These are phyloP conservation scores for Candida succiphila DNA, from an alignment of 805 yeast species.

Conservation along the genomic window DNA sequence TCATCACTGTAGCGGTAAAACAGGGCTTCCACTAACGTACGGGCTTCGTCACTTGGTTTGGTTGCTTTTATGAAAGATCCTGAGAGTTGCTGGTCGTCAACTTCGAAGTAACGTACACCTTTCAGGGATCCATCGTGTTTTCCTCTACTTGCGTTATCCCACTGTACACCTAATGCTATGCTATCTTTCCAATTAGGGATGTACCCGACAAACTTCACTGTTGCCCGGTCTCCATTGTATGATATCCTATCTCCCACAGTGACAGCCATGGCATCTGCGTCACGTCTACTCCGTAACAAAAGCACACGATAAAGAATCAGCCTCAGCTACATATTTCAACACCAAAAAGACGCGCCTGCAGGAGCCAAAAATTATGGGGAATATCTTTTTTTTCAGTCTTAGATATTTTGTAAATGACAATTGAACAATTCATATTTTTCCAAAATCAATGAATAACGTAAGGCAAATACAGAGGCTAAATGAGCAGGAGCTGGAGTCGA, in stretches of 20 bases:
- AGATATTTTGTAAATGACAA: no score
- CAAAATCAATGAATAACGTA: conserved; percentile 14
- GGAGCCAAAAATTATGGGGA: background rate
- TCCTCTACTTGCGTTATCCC: conserved; percentile 70
- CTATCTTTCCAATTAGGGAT: conserved; percentile 53
- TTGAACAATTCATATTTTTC: no score
- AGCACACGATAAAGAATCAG: background rate
- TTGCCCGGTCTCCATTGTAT: conserved; percentile 41
- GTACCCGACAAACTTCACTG: conserved; percentile 52
- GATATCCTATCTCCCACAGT: conserved; percentile 16
- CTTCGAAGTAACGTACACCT: conserved; percentile 45
- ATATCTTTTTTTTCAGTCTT: conserved; percentile 4
- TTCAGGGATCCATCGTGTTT: conserved; percentile 56
- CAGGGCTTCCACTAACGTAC: conserved; percentile 40
- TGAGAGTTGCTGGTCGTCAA: conserved; percentile 23
- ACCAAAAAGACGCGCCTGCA: background rate
- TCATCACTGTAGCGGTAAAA: conserved; percentile 33
- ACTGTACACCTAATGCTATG: conserved; percentile 68
- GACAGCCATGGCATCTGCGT: background rate
- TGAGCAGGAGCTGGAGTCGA: conserved; percentile 54
- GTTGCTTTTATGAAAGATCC: conserved; percentile 57
- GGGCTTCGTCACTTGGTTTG: conserved; percentile 15
- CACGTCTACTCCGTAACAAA: background rate
- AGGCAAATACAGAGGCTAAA: conserved; percentile 46
- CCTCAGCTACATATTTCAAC: background rate